phyloP scores from a whole-genome alignment of 2,329 filamentous ascomycete species.

The Monilinia fructigena region DNA sequence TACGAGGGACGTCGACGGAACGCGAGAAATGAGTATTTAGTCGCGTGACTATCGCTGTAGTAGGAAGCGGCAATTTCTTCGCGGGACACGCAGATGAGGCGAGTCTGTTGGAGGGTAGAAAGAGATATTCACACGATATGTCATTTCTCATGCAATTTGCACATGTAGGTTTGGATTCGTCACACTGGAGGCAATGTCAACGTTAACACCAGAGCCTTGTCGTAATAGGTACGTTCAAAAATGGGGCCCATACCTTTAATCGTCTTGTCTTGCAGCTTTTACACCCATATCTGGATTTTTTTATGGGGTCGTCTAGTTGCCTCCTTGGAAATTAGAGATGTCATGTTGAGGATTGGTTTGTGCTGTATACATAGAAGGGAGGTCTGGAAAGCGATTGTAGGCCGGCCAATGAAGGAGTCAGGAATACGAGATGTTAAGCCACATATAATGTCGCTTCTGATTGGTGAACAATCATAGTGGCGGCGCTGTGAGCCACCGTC shows the following conservation, averaged over 20 bases:
- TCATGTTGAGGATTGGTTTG: neutral
- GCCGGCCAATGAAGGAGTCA: neutral
- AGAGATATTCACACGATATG: conserved; percentile 5
- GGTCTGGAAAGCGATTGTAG: neutral
- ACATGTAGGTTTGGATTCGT: conserved; percentile 16
- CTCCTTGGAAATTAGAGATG: neutral
- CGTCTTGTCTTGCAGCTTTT: conserved; percentile 18
- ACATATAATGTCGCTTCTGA: neutral
- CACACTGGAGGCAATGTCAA: conserved; percentile 1
- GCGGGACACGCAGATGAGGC: neutral
- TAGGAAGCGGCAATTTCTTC: conserved; percentile 1
- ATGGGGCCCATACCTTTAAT: neutral
- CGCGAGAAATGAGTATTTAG: neutral
- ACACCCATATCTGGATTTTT: conserved; percentile 21
- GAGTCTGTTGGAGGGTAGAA: neutral
- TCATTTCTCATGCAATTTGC: neutral
- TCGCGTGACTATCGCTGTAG: neutral
- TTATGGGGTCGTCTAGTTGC: conserved; percentile 1
- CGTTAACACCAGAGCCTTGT: too few relatives aligned
- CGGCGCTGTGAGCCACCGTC: neutral
- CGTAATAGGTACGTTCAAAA: neutral
- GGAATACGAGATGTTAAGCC: neutral
- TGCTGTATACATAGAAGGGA: neutral
- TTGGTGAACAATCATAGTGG: neutral
- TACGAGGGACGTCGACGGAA: neutral